phyloP scores from a whole-genome alignment of 345 rosid genomes.

The Adansonia digitata region DNA sequence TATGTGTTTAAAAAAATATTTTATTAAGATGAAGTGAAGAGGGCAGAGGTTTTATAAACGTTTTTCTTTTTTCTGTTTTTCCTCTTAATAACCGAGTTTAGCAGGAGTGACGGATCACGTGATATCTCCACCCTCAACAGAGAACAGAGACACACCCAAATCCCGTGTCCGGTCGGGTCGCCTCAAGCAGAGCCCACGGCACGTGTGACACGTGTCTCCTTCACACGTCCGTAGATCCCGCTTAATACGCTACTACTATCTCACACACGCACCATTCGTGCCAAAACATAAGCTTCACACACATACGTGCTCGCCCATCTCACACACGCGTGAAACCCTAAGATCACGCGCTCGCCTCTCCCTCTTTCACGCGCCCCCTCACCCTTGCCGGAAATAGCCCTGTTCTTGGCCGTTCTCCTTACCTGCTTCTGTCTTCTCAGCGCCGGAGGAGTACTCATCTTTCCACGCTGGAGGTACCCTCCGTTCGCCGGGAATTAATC shows the following conservation, averaged over 20 bases:
- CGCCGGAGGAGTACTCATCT: constrained; percentile 15
- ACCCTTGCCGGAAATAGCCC: constrained; percentile 34
- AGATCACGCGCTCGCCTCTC: constrained; percentile 46
- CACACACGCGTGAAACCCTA: constrained; percentile 67
- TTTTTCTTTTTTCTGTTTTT: too few relatives aligned
- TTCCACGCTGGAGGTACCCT: constrained; percentile 18
- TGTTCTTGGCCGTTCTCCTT: constrained; percentile 16
- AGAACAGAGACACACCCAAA: background rate
- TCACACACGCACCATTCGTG: constrained; percentile 82
- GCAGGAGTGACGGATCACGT: constrained; percentile 24
- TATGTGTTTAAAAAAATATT: too few relatives aligned
- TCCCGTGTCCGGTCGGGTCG: constrained; percentile 23
- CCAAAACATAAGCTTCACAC: constrained; percentile 45
- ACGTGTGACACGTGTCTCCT: constrained; percentile 40
- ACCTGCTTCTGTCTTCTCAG: background rate
- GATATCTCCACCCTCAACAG: constrained; percentile 15
- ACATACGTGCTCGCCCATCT: constrained; percentile 49
- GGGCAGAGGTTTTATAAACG: background rate
- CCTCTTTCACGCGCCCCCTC: constrained; percentile 18
- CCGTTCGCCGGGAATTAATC: constrained; percentile 22
- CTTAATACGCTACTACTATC: constrained; percentile 19
- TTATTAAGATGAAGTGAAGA: too few relatives aligned
- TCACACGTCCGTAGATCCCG: constrained; percentile 27
- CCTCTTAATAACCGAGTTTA: constrained; percentile 13
- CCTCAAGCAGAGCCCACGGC: constrained; percentile 13